Percentiles rank a stretch among this genome's conserved stretches.
These are phyloP conservation scores for Corylus heterophylla DNA, from an alignment of 306 rosid species.

Conservation along the genomic window DNA sequence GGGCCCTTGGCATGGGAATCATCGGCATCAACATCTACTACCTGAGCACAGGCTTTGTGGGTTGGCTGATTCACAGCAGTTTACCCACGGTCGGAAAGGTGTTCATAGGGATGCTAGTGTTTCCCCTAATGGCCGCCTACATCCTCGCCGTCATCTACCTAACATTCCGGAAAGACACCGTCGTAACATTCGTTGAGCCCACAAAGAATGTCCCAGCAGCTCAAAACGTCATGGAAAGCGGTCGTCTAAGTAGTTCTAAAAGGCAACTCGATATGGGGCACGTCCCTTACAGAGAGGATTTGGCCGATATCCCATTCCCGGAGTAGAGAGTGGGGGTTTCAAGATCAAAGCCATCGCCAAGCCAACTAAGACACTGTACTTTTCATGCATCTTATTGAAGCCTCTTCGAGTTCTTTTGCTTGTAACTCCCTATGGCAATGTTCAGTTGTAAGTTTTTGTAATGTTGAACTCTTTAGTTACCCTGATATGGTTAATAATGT, in stretches of 20 bases:
- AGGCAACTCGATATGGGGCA: slow-evolving; percentile 29
- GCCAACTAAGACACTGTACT: background rate
- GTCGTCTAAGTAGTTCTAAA: slow-evolving; percentile 16
- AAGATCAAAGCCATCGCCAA: background rate
- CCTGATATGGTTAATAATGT: background rate
- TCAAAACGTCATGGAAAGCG: slow-evolving; percentile 58
- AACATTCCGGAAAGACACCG: slow-evolving; percentile 66
- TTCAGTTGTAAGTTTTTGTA: background rate
- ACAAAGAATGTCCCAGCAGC: slow-evolving; percentile 35
- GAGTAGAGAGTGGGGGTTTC: background rate
- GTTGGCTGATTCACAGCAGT: slow-evolving; percentile 65
- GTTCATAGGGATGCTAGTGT: slow-evolving; percentile 67
- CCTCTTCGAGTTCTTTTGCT: background rate
- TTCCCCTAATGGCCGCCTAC: slow-evolving; percentile 74
- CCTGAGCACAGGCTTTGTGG: slow-evolving; percentile 69
- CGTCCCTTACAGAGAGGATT: slow-evolving; percentile 62
- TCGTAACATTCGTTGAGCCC: slow-evolving; percentile 45
- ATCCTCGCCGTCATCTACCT: slow-evolving; percentile 54
- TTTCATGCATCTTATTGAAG: too few species aligned
- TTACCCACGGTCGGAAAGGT: slow-evolving; percentile 66
- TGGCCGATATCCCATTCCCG: slow-evolving; percentile 56
- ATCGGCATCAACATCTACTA: slow-evolving; percentile 78
- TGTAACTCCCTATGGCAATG: too few species aligned
- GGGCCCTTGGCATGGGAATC: slow-evolving; percentile 69
- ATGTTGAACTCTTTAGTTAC: background rate